Evolutionary conservation across 768 basidiomycete genomes (phyloP).

Genomic region (Ramaria rubella): DNA sequence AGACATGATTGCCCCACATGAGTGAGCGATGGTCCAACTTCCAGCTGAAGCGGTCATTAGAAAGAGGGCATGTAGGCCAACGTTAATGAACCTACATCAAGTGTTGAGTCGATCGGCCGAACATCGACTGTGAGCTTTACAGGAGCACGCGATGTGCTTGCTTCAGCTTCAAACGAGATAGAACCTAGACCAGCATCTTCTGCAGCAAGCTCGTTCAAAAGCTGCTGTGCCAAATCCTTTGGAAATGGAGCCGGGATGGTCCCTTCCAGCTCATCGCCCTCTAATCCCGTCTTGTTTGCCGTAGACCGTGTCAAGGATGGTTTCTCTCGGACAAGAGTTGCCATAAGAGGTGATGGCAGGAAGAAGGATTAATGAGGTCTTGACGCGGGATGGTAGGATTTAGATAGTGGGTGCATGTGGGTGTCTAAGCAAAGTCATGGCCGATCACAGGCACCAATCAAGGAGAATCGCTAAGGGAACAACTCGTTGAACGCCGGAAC

Average conservation of each 20-base stretch:
- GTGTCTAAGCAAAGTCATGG: no score
- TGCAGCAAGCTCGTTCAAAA: not conserved
- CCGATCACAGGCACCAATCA: no score
- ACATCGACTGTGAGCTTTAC: not conserved
- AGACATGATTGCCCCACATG: slow-evolving; percentile 69
- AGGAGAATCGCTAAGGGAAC: no score
- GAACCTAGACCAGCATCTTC: not conserved
- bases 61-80: not conserved
- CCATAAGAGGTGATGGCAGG: not conserved
- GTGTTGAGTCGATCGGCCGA: not conserved
- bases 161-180: not conserved
- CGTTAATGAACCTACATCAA: not conserved
- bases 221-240: not conserved
- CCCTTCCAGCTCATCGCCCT: not conserved
- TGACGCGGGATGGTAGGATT: not conserved
- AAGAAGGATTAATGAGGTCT: not conserved
- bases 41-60: not conserved
- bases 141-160: not conserved
- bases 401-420: not conserved
- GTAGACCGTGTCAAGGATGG: not conserved
- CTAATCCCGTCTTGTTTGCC: not conserved
- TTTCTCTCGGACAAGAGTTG: not conserved
- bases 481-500: no score
- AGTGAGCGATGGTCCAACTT: slow-evolving; percentile 51
- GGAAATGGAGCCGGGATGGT: slow-evolving; percentile 1